These are phyloP conservation scores for Pelargonium fulgidum DNA, from an alignment of 441 rosid species.

Conservation along the genomic window DNA sequence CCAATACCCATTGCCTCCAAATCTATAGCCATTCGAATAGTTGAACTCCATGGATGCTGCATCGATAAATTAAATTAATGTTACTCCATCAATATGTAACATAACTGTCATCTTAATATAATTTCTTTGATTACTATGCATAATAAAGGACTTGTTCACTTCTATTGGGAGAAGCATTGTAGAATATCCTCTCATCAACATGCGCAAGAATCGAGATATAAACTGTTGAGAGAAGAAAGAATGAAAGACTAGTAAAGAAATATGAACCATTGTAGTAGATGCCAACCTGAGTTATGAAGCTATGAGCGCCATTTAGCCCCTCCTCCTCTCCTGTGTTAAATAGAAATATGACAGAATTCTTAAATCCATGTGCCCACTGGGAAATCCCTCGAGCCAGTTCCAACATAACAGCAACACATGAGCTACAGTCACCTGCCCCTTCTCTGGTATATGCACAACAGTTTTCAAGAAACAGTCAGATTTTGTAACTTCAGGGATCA, in stretches of 20 bases:
- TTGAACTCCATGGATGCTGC: conserved; percentile 90
- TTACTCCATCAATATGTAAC: conserved; percentile 14
- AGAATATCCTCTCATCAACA: conserved; percentile 13
- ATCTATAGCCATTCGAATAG: conserved; percentile 74
- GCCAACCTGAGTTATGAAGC: conserved; percentile 89
- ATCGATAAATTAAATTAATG: conserved; percentile 22
- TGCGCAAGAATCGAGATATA: conserved; percentile 7
- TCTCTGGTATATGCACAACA: conserved; percentile 42
- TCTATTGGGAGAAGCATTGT: conserved; percentile 6
- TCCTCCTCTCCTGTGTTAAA: conserved; percentile 95
- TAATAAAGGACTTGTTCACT: conserved; percentile 8
- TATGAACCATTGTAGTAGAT: conserved; percentile 13
- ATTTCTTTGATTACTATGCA: not conserved
- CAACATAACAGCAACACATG: conserved; percentile 93
- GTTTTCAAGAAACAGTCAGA: not conserved
- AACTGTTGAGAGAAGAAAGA: not conserved
- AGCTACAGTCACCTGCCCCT: conserved; percentile 97
- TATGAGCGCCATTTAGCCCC: conserved; percentile 95
- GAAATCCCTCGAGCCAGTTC: conserved; percentile 91
- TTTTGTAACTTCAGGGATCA: not conserved
- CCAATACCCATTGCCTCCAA: conserved; percentile 96
- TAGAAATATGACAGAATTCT: conserved; percentile 74
- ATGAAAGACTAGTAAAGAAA: not conserved
- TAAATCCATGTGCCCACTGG: conserved; percentile 92
- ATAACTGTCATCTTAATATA: not conserved